phyloP scores from a whole-genome alignment of 1,284 basidiomycete genomes.

The Cystobasidium pallidum region DNA sequence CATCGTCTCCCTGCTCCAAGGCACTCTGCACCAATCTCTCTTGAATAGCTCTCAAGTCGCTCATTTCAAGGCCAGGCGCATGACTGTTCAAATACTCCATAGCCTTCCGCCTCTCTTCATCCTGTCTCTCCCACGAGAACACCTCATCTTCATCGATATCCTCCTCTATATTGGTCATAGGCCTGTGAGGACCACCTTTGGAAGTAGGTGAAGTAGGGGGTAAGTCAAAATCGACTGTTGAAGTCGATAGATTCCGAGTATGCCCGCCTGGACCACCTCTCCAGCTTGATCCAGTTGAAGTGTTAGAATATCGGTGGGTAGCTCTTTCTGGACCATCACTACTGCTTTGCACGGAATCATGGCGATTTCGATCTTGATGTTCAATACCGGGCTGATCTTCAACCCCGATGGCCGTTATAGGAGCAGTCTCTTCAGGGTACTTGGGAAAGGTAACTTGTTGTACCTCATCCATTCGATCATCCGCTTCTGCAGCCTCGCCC shows the following conservation, averaged over 20 bases:
- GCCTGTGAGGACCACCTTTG: neutral
- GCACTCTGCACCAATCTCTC: conserved; percentile 28
- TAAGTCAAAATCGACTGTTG: conserved; percentile 26
- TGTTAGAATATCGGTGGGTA: neutral
- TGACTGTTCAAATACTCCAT: conserved; percentile 15
- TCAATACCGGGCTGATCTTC: neutral
- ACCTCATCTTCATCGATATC: conserved; percentile 25
- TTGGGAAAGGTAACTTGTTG: neutral
- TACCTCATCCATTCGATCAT: conserved; percentile 1
- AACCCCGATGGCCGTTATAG: neutral
- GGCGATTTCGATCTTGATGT: neutral
- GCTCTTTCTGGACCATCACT: neutral
- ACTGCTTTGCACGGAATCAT: conserved; percentile 10
- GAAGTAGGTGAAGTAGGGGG: neutral
- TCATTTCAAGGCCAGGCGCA: conserved; percentile 30
- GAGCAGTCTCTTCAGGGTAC: conserved; percentile 2
- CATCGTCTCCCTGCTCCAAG: neutral
- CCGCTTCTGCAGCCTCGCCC: too few relatives aligned
- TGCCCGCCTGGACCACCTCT: conserved; percentile 11
- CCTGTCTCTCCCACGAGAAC: neutral
- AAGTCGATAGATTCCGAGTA: conserved; percentile 10
- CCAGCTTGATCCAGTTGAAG: conserved; percentile 34
- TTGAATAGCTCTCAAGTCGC: conserved; percentile 25
- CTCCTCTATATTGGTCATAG: conserved; percentile 16
- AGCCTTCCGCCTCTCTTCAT: conserved; percentile 8